Evolutionary conservation across 768 basidiomycete species (phyloP), one percentile per base, ranked within the genome.

Genomic region (Floccularia luteovirens): DNA sequence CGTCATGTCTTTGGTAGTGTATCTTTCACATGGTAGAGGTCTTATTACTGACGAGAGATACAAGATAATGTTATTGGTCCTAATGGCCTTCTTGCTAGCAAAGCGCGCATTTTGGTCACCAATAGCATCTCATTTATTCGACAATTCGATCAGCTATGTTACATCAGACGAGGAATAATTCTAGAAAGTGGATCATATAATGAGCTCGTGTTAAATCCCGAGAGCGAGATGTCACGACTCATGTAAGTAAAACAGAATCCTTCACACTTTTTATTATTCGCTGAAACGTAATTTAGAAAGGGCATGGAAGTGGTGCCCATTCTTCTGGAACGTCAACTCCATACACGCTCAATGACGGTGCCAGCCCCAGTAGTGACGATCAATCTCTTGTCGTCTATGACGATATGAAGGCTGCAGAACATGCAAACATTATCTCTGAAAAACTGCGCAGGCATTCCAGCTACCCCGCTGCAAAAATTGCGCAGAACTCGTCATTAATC

Each of bases 31-130:
- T 28, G 14, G 27, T 14, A 28, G n/a, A 28, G 10, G 11, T 20
- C 33, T 13, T 1, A 40, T 24, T 27, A 20, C 27, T 37, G 14
- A 10, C 24, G 50, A 42, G 27, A 14, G 10, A 7, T 14, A 30
- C 13, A 44, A 85, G 90, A 91, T 49, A 71, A 87, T 36, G 86
- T 93, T 28, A 83, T 94, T 41, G 91, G 91, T 2, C 90, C 90
- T 2, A 66, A 77, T 44, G 91, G 91, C 39, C 51, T 94, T 1
- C 76, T 94, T 24, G 75, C 84, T 5, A 73, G 76, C 12, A 93
- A 93, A 58, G 90, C 90, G 7, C 70, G 91, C 22, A 72, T 93
- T 39, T 62, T 93, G 3, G 87, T 91, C 36, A 94, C 90, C 30
- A 92, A 94, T 57, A 81, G 79, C 42, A 77, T 93, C 38, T 74